phyloP scores from a whole-genome alignment of 2,329 filamentous ascomycete species.

The Septoria petroselini region DNA sequence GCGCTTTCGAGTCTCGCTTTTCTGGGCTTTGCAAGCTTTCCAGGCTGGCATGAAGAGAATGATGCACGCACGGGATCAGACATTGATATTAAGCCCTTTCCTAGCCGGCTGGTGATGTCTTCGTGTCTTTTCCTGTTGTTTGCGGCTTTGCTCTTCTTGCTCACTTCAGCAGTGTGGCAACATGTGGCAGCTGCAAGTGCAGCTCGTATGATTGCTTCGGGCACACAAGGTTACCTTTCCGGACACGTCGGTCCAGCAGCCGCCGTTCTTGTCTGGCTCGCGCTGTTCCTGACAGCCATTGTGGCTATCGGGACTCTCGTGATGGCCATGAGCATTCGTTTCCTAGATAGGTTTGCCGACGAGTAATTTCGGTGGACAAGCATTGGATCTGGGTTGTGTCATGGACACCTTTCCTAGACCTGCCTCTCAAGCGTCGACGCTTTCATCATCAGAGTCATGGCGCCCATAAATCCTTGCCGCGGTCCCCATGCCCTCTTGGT shows the following conservation, averaged over 20 bases:
- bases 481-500: not conserved
- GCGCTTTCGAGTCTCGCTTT: constrained; percentile 13
- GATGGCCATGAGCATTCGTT: constrained; percentile 3
- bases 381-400: not conserved
- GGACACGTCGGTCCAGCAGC: constrained; percentile 14
- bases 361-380: not conserved
- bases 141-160: constrained; percentile 13
- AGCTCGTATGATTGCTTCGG: constrained; percentile 7
- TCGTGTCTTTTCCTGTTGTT: not conserved
- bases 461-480: not conserved
- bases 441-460: not conserved
- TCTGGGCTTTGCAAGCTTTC: constrained; percentile 16
- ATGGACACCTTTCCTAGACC: not conserved
- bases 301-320: constrained; percentile 5
- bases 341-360: constrained; percentile 6
- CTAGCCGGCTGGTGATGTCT: not conserved
- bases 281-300: constrained; percentile 7
- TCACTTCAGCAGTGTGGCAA: constrained; percentile 22
- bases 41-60: constrained; percentile 15
- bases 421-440: not conserved
- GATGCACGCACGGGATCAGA: constrained; percentile 15
- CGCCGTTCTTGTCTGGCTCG: constrained; percentile 14
- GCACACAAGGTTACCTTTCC: constrained; percentile 6
- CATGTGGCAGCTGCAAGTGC: constrained; percentile 21
- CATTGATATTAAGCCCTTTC: constrained; percentile 23